Percentiles rank a stretch among this genome's conserved stretches.
phyloP scores from a whole-genome alignment of 129 eudicot species.

The Glebionis coronaria region DNA sequence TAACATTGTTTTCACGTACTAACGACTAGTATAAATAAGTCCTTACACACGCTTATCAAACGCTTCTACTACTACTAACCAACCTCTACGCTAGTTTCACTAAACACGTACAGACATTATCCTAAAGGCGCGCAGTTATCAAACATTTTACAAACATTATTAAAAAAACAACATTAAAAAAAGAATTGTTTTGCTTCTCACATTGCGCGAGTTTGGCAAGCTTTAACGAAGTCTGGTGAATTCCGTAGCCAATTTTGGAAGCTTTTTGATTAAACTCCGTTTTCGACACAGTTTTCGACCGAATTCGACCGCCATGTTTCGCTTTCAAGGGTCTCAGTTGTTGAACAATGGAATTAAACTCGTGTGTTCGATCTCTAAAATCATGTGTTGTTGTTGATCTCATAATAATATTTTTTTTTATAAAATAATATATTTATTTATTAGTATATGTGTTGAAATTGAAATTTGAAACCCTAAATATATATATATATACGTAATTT shows the following conservation, averaged over 20 bases:
- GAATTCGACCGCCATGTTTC: slow-evolving; percentile 30
- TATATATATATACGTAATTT: background rate
- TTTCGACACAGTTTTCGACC: slow-evolving; percentile 58
- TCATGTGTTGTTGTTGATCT: slow-evolving; percentile 55
- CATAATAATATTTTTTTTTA: slow-evolving; percentile 22
- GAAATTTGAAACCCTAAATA: slow-evolving; percentile 24
- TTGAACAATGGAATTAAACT: slow-evolving; percentile 62
- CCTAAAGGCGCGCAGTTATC: too few relatives aligned
- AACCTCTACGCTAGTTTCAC: too few relatives aligned
- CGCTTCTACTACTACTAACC: too few relatives aligned
- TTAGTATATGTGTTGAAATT: slow-evolving; percentile 16
- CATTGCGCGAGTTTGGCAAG: slow-evolving; percentile 86
- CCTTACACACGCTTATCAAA: too few relatives aligned
- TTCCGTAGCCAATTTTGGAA: slow-evolving; percentile 82
- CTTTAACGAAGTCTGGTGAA: slow-evolving; percentile 93
- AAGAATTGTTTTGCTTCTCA: too few relatives aligned
- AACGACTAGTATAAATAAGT: too few relatives aligned
- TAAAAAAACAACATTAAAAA: too few relatives aligned
- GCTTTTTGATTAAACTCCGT: slow-evolving; percentile 81
- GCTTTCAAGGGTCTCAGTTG: slow-evolving; percentile 41
- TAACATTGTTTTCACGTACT: too few relatives aligned
- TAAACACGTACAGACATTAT: too few relatives aligned
- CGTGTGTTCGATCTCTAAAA: slow-evolving; percentile 81
- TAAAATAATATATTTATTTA: background rate
- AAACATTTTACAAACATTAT: too few relatives aligned